Conservation (phyloP, 345 rosid species). For the Pistacia atlantica region DNA sequence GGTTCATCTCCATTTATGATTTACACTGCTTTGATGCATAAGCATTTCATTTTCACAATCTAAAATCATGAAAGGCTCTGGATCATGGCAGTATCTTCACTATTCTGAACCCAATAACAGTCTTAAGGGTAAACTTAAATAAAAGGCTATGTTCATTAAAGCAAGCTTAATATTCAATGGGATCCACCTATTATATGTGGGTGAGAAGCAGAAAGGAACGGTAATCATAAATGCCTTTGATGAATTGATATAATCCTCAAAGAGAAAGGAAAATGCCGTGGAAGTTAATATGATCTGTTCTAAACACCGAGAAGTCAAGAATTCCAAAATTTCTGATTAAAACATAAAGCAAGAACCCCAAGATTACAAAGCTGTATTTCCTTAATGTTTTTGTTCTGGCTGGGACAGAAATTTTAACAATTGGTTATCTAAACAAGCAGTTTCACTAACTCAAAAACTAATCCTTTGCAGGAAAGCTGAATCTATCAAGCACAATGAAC, state of each 20-base stretch:
- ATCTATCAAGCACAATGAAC: not conserved
- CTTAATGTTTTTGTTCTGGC: not conserved
- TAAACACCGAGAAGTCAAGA: not conserved
- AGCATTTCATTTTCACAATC: not conserved
- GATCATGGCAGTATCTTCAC: not conserved
- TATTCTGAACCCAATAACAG: not conserved
- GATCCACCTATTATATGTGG: not conserved
- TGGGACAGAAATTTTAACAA: not conserved
- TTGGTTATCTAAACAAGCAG: not conserved
- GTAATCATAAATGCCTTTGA: not conserved
- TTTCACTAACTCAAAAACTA: not conserved
- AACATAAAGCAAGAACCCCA: not conserved
- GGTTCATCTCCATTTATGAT: not conserved
- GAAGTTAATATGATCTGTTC: not conserved
- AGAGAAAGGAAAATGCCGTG: not conserved
- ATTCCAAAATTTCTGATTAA: not conserved
- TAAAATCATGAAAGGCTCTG: not conserved
- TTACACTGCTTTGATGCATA: not conserved
- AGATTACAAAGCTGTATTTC: not conserved
- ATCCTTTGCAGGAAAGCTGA: not conserved
- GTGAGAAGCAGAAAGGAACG: not conserved
- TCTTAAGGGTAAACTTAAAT: not conserved
- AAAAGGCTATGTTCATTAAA: not conserved
- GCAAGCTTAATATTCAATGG: not conserved
- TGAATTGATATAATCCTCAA: not conserved